Evolutionary conservation across 129 eudicot species (phyloP).

Genomic region (Erigeron canadensis): DNA sequence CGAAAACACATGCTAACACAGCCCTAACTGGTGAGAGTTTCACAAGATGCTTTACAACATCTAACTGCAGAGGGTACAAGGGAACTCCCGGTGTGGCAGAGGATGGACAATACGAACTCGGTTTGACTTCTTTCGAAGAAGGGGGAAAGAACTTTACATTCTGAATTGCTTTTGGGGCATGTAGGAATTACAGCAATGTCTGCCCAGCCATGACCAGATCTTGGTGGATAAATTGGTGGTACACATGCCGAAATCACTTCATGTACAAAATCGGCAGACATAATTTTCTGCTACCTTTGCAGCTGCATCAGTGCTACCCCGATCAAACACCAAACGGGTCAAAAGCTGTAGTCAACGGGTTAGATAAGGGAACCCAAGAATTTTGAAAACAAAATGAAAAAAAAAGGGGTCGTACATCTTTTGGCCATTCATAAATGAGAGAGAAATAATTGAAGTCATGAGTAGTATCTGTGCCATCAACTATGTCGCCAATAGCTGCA

Average conservation of each 20-base stretch:
- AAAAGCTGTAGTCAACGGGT: conserved; percentile 64
- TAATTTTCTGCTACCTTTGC: conserved; percentile 91
- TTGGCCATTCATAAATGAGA: conserved; percentile 95
- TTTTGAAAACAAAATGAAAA: not conserved
- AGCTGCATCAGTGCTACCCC: conserved; percentile 98
- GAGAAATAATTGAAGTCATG: conserved; percentile 99
- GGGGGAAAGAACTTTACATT: conserved; percentile 66
- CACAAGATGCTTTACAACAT: conserved; percentile 86
- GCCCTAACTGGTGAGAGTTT: conserved; percentile 95
- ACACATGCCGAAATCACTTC: conserved; percentile 99
- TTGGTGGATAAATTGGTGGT: conserved; percentile 95
- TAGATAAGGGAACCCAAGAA: conserved; percentile 11
- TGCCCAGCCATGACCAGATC: conserved; percentile 98
- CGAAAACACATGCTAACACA: conserved; percentile 91
- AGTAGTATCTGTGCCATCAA: conserved; percentile 97
- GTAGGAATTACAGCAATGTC: conserved; percentile 87
- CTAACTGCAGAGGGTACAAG: conserved; percentile 90
- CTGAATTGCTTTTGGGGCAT: conserved; percentile 51
- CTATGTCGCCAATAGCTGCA: conserved; percentile 98
- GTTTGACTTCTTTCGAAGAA: conserved; percentile 71
- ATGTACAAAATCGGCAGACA: conserved; percentile 96
- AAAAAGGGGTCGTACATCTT: conserved; percentile 60
- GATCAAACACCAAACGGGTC: conserved; percentile 92
- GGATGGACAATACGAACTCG: conserved; percentile 62
- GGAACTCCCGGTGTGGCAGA: conserved; percentile 82